Percentiles rank a stretch among this genome's conserved stretches.
Evolutionary conservation across 768 basidiomycete genomes (phyloP).

Genomic region (Mycena olivaceomarginata): DNA sequence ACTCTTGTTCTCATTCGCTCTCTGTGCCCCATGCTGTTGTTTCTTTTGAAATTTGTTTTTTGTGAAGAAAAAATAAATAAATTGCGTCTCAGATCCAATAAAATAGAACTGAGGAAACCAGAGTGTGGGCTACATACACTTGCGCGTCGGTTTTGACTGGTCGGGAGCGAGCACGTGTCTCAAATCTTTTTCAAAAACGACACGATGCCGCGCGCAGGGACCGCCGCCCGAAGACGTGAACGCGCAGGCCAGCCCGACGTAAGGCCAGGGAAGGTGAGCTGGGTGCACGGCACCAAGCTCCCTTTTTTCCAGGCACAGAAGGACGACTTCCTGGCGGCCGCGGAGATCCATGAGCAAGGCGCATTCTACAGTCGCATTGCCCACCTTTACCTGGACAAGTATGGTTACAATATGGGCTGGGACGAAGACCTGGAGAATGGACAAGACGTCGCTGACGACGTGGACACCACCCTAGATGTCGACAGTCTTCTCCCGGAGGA

Average conservation of each 20-base stretch:
- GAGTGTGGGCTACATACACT: too few relatives aligned
- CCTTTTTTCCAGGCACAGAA: neutral
- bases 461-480: slow-evolving; percentile 7
- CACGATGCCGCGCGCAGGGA: neutral
- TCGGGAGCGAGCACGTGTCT: neutral
- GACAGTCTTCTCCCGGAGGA: neutral
- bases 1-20: neutral
- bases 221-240: neutral
- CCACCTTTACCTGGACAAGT: neutral
- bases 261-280: slow-evolving; percentile 7
- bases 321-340: neutral
- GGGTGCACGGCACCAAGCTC: slow-evolving; percentile 19
- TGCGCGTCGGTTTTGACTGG: neutral
- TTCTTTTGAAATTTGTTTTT: too few relatives aligned
- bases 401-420: neutral
- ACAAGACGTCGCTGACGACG: slow-evolving; percentile 1
- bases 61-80: too few relatives aligned
- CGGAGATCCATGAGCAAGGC: neutral
- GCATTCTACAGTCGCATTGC: neutral
- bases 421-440: neutral
- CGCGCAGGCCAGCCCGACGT: neutral
- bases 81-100: too few relatives aligned
- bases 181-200: neutral
- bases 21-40: too few relatives aligned
- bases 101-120: too few relatives aligned